These are phyloP conservation scores for Sporothrix brunneoviolacea DNA, from an alignment of 2,329 filamentous ascomycete genomes.

Conservation along the genomic window DNA sequence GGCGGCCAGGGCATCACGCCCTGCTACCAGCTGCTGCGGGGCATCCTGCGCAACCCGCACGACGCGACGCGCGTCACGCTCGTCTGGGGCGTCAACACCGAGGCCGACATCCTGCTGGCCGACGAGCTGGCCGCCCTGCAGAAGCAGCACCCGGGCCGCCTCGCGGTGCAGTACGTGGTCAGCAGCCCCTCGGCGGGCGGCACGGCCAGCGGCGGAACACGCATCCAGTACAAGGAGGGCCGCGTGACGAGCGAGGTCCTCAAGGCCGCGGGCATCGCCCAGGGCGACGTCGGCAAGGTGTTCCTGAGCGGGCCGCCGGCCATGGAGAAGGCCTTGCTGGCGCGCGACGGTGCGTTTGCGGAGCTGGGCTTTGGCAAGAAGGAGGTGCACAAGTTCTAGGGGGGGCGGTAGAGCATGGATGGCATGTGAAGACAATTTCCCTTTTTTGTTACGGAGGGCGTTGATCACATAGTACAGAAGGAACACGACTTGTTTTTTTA, in stretches of 20 bases:
- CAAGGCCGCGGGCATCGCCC: slow-evolving; percentile 36
- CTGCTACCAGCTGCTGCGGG: slow-evolving; percentile 56
- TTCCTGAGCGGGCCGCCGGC: slow-evolving; percentile 63
- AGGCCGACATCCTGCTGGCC: slow-evolving; percentile 53
- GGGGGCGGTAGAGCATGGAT: too few species aligned
- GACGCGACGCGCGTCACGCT: slow-evolving; percentile 59
- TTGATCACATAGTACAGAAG: too few species aligned
- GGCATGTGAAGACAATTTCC: too few species aligned
- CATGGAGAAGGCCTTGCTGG: slow-evolving; percentile 55
- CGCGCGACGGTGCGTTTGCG: slow-evolving; percentile 44
- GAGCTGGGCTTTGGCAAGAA: slow-evolving; percentile 52
- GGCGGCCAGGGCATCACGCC: slow-evolving; percentile 70
- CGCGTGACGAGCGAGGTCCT: slow-evolving; percentile 53
- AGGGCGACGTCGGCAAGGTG: slow-evolving; percentile 41
- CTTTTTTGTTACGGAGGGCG: too few species aligned
- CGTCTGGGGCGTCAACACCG: slow-evolving; percentile 59
- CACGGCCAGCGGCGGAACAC: slow-evolving; percentile 24
- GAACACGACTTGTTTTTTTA: neutral
- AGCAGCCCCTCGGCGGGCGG: slow-evolving; percentile 34
- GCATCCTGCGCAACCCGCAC: slow-evolving; percentile 53
- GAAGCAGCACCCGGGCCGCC: slow-evolving; percentile 43
- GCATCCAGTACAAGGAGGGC: slow-evolving; percentile 43
- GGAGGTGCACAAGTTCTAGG: slow-evolving; percentile 50
- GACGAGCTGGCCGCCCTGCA: slow-evolving; percentile 49
- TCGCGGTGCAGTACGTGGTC: slow-evolving; percentile 53